These are phyloP conservation scores for Malassezia pachydermatis DNA, from an alignment of 1,284 basidiomycete genomes.

Conservation along the genomic window DNA sequence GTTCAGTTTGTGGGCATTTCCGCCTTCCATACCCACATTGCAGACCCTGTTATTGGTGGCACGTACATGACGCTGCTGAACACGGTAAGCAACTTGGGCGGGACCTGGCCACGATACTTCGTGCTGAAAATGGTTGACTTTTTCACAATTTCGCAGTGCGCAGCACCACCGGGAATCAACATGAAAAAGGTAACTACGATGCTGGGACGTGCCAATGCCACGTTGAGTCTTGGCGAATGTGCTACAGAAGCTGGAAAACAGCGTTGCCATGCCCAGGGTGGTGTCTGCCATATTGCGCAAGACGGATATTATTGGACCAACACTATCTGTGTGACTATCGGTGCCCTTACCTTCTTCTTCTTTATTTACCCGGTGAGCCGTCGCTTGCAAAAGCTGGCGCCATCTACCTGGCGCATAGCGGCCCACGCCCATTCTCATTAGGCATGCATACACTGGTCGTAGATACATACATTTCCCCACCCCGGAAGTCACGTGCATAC, in stretches of 20 bases:
- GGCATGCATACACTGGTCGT: neutral
- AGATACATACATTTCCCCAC: neutral
- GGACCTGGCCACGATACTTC: conserved; percentile 93
- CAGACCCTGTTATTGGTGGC: conserved; percentile 87
- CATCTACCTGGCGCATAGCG: conserved; percentile 33
- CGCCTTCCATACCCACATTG: conserved; percentile 93
- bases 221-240: conserved; percentile 26
- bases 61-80: conserved; percentile 62
- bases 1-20: conserved; percentile 97
- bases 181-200: conserved; percentile 22
- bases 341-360: conserved; percentile 60
- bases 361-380: conserved; percentile 76
- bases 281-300: conserved; percentile 67
- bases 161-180: conserved; percentile 18
- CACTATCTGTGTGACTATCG: conserved; percentile 65
- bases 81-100: conserved; percentile 91
- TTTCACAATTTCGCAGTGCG: conserved; percentile 35
- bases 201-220: neutral
- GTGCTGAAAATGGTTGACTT: conserved; percentile 59
- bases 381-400: conserved; percentile 58
- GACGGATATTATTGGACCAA: conserved; percentile 91
- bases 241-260: conserved; percentile 58
- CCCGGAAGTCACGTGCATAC: neutral
- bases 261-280: conserved; percentile 64
- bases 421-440: neutral